A percentile compares a stretch with the other conserved stretches of the same genome.
These are phyloP conservation scores for Plasmodium gaboni DNA, from an alignment of 169 alveolate species.

Conservation along the genomic window DNA sequence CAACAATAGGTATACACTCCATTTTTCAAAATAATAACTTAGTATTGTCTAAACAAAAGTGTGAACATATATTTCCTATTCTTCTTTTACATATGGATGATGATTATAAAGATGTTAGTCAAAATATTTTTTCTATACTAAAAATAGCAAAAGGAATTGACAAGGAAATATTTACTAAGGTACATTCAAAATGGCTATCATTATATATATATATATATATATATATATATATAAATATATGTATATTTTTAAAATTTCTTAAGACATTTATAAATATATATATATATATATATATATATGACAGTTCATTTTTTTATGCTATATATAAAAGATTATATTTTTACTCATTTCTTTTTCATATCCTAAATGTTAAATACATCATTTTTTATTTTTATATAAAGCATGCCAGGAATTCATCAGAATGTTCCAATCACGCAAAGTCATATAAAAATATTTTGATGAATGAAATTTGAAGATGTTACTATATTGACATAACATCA, in stretches of 20 bases:
- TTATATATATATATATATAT: not conserved
- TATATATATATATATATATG: not conserved
- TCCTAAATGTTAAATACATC: no score
- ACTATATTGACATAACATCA: no score
- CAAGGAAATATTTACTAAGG: conserved; percentile 15
- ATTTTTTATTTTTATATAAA: conserved; percentile 21
- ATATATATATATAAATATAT: not conserved
- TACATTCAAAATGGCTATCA: not conserved
- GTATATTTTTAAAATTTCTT: not conserved
- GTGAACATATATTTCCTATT: conserved; percentile 39
- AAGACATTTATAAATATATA: not conserved
- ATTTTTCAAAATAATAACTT: conserved; percentile 55
- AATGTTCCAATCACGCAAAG: conserved; percentile 41
- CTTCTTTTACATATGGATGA: conserved; percentile 67
- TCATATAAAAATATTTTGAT: conserved; percentile 33
- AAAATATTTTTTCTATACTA: conserved; percentile 32
- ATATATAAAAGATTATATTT: no score
- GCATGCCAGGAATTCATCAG: conserved; percentile 49
- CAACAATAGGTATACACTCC: conserved; percentile 34
- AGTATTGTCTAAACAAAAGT: conserved; percentile 14
- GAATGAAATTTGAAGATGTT: not conserved
- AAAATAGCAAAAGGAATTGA: conserved; percentile 19
- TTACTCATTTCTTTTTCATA: no score
- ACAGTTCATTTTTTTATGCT: no score
- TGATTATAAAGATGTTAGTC: conserved; percentile 20